Evolutionary conservation across 257 asterid genomes (phyloP), one percentile per base, ranked within the genome.

Genomic region (Fraxinus quadrangulata): DNA sequence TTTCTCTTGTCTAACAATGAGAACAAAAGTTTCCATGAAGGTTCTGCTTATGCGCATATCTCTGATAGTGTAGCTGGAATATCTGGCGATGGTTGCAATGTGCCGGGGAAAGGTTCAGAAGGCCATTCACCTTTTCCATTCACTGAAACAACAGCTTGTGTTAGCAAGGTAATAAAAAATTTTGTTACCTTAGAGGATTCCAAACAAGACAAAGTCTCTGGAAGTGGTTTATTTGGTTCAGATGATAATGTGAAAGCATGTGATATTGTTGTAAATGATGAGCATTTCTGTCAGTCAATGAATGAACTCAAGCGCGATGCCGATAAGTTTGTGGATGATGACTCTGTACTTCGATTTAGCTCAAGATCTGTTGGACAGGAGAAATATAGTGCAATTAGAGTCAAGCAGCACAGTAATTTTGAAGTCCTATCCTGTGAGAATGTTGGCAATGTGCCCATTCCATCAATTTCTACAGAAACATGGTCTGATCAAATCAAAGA

Each of bases 291-390:
- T 33, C 72, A 24, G 69, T 36, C 83, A 39, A 73, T 72, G 66
- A 85, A 78, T 67, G 86, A 80, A 72, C 76, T 75, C 75, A 76
- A 78, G 77, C 66, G 72, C 71, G 87, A 76, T 70, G 78, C 26
- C 63, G 79, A 80, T 69, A 82, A 76, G 72, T 75, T 68, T 78
- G 83, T 70, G n/a, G 79, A 75, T 28, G 75, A 84, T 70, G 90
- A 75, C 47, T 80, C 89, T 30, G 56, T 73, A 12, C 75, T 81
- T 76, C 88, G 81, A 66, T 81, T 82, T 80, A 82, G 80, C 72
- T 77, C 77, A 72, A 75, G 69, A 81, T 71, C 70, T 72, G 82
- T 75, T 77, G 85, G 51, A 47, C 77, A 65, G 80, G 89, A 78
- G 73, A 80, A 77, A 56, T 56, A 79, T 75, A 69, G 74, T 81